Base-by-base conservation (phyloP, 805 yeast genomes). In the Lipomyces spencermartinsiae region DNA sequence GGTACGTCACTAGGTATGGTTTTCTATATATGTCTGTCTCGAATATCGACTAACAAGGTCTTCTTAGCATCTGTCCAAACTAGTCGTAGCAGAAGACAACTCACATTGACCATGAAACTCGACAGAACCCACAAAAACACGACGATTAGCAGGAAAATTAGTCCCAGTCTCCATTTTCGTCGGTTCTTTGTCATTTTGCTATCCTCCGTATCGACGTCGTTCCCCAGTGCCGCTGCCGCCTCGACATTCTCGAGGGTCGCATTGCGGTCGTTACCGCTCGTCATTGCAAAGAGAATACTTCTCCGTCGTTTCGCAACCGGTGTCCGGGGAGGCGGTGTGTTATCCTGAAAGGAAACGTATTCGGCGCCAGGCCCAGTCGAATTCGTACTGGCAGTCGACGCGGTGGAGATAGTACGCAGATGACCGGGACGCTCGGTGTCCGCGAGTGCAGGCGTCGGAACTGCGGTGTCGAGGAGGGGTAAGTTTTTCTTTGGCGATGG, bases 1-100 rank as follows among this genome's bases (percentile, higher is more conserved):
- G 78, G 80, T 94, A 95, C 1, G 99, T 95, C 73, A 95, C 91
- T 70, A 93, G 85, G 76, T 92, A 93, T 19, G 99, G 99, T 79
- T 95, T 95, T 59, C 92, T 80, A 78, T 92, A 95, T 34, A 83
- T 80, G 66, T 84, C 86, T 59, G 85, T 83, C 73, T 88, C 92
- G 73, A 92, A 90, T 54, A 92, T 74, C n/a, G 74, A 58, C 74
- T 71, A 25, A 5, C 14, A 19, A 3, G 31, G 22, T 16, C 51
- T 43, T 33, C 33, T 9, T 16, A 37, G 46, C 7, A 59, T 39
- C 10, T 12, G 16, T 43, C 49, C 10, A 43, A 68, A 57, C 8
- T 6, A 6, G 33, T 31, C 25, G 9, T 31, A 7, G 16, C 5
- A 22, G 7, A 53, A 53, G 19, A 19, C 9, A 25, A n/a, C 73